Percentiles rank a stretch among this genome's conserved stretches.
These are phyloP conservation scores for Phytophthora litchii DNA, from an alignment of 352 stramenopile species.

Conservation along the genomic window DNA sequence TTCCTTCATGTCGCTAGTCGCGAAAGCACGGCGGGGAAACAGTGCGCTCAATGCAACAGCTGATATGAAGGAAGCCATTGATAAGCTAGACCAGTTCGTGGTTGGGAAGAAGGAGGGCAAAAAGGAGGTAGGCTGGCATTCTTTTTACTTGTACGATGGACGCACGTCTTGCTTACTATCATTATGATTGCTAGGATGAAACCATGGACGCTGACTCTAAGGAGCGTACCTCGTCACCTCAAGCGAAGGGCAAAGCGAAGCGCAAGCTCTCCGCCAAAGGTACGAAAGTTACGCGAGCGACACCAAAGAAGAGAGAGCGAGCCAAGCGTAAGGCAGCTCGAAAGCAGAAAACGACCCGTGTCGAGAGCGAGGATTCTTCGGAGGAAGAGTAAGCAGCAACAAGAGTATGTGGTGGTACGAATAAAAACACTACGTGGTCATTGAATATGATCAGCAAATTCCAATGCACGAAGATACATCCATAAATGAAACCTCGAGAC, in stretches of 20 bases:
- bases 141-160: background rate
- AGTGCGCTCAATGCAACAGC: conserved; percentile 41
- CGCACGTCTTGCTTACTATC: background rate
- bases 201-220: conserved; percentile 16
- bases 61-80: conserved; percentile 80
- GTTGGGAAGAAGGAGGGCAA: conserved; percentile 53
- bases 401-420: conserved; percentile 5
- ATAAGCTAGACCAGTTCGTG: conserved; percentile 72
- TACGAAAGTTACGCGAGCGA: conserved; percentile 21
- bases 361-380: conserved; percentile 32
- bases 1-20: conserved; percentile 90
- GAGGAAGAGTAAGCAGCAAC: conserved; percentile 30
- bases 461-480: too few relatives aligned
- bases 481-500: too few relatives aligned
- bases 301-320: conserved; percentile 37
- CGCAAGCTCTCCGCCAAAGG: conserved; percentile 34
- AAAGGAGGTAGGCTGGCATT: conserved; percentile 42
- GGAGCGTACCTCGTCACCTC: conserved; percentile 38
- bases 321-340: conserved; percentile 34
- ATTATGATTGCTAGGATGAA: conserved; percentile 23
- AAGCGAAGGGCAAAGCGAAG: conserved; percentile 37
- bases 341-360: conserved; percentile 30
- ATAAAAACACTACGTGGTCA: conserved; percentile 20
- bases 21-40: conserved; percentile 51
- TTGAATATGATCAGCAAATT: conserved; percentile 7